Evolutionary conservation across 2,329 filamentous ascomycete genomes (phyloP), one percentile per base, ranked within the genome.

Genomic region (Mycosphaerella sp.): DNA sequence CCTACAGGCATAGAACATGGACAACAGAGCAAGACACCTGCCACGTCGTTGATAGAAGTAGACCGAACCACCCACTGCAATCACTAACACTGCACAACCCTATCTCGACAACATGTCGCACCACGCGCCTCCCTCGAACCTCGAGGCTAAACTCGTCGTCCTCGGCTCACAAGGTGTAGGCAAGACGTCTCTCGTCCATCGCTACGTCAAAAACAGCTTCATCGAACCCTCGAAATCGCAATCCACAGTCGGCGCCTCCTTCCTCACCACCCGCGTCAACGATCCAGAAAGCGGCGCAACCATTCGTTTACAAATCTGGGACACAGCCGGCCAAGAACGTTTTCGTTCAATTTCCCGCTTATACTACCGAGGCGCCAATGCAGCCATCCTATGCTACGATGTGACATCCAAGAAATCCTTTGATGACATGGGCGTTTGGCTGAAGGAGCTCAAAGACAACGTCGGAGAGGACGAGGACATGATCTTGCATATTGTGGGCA

Each of bases 351-450:
- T 98, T 64, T 94, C 89, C 8, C 85, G 90, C 50, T 81, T 98
- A 48, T 97, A 97, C 76, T 98, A 98, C 73, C 86, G 91, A 65
- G 90, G 90, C 66, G 91, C 91, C 56, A 91, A 95, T 66, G 90
- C 90, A 52, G 93, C 88, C 64, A 88, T 96, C 54, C 80, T 96
- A 41, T 95, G 90, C 77, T 96, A 96, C 75, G 87, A 87, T 73
- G 94, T 96, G 68, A 95, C 89, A 54, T 86, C 90, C 68, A 84
- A 85, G 55, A 74, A 82, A 61, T 93, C 87, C 54, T 96, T 95
- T 68, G 79, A 82, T 62, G 89, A 96, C 70, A 95, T 96, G 89
- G 89, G 88, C 64, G 79, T 85, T 50, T 96, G 90, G 90, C 79
- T 96, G 55, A 55, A 44, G 54, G 54, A 52, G 44, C 55, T 59